Percentiles rank a stretch among this genome's conserved stretches.
These are phyloP conservation scores for Emmonsiellopsis sp. DNA, from an alignment of 2,329 filamentous ascomycete species.

Conservation along the genomic window DNA sequence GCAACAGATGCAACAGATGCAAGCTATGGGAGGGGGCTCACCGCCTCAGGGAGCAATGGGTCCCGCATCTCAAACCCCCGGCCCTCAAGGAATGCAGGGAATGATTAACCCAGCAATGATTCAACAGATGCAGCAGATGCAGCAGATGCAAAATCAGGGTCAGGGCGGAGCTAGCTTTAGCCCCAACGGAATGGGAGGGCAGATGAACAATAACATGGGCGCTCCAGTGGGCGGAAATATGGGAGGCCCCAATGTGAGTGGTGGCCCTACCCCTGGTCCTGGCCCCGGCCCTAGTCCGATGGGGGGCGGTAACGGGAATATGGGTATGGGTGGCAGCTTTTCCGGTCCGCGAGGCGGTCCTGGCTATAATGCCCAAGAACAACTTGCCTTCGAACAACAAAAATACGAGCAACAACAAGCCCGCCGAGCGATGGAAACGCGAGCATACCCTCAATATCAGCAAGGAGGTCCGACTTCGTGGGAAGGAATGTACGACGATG, in stretches of 20 bases:
- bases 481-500: constrained; percentile 98
- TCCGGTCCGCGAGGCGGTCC: constrained; percentile 37
- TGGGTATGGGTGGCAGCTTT: constrained; percentile 38
- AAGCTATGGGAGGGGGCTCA: constrained; percentile 46
- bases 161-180: constrained; percentile 27
- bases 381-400: constrained; percentile 66
- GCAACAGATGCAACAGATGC: constrained; percentile 58
- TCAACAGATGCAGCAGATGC: constrained; percentile 61
- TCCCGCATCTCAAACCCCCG: constrained; percentile 28
- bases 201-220: constrained; percentile 24
- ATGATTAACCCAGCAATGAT: constrained; percentile 66
- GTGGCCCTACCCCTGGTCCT: not conserved
- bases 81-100: constrained; percentile 47
- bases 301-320: constrained; percentile 16
- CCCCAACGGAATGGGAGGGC: constrained; percentile 28
- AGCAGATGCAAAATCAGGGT: constrained; percentile 59
- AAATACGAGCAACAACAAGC: constrained; percentile 65
- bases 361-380: constrained; percentile 59
- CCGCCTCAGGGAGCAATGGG: constrained; percentile 25
- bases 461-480: constrained; percentile 68
- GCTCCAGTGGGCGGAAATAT: constrained; percentile 27
- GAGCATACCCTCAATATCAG: constrained; percentile 34
- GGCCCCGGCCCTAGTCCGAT: not conserved
- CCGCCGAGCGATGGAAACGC: constrained; percentile 40
- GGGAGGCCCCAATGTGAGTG: constrained; percentile 24